Evolutionary conservation across 805 yeast species (phyloP).

Genomic region (Saccharomycopsis fodiens): DNA sequence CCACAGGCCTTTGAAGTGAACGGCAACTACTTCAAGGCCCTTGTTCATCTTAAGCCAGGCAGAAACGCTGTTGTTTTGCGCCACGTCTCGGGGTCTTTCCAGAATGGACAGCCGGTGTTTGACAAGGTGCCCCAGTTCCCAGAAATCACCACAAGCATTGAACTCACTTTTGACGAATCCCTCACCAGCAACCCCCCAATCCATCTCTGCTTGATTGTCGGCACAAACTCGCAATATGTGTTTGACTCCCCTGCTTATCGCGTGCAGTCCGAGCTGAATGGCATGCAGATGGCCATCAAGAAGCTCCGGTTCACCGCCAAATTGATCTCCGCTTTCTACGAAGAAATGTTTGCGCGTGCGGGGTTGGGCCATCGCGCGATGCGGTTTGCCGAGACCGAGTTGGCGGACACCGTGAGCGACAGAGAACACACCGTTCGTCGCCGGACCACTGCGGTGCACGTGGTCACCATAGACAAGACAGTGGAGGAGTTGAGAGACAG

Average conservation of each 20-base stretch:
- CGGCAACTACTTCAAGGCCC: constrained; percentile 63
- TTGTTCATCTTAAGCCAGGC: constrained; percentile 65
- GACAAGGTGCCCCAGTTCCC: constrained; percentile 1
- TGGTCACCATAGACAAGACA: constrained; percentile 60
- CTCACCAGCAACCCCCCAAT: constrained; percentile 63
- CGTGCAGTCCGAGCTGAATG: constrained; percentile 47
- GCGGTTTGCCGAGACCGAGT: constrained; percentile 60
- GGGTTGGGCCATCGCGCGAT: constrained; percentile 75
- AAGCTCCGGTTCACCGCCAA: constrained; percentile 77
- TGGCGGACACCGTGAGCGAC: constrained; percentile 43
- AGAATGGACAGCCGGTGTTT: constrained; percentile 27
- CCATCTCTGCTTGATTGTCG: constrained; percentile 68
- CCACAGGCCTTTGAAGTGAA: constrained; percentile 63
- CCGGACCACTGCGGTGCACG: constrained; percentile 71
- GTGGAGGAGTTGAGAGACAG: constrained; percentile 62
- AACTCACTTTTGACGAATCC: constrained; percentile 31
- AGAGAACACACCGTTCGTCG: constrained; percentile 35
- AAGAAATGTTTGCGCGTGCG: constrained; percentile 73
- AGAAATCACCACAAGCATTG: constrained; percentile 23
- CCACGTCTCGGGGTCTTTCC: constrained; percentile 32
- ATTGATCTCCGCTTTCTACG: constrained; percentile 82
- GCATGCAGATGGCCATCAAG: constrained; percentile 57
- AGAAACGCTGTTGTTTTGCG: constrained; percentile 47
- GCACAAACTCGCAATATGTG: constrained; percentile 58
- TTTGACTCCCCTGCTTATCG: constrained; percentile 62